Percentiles rank a stretch among this genome's conserved stretches.
These are phyloP conservation scores for Aureobasidium melanogenum DNA, from an alignment of 2,329 filamentous ascomycete genomes.

Conservation along the genomic window DNA sequence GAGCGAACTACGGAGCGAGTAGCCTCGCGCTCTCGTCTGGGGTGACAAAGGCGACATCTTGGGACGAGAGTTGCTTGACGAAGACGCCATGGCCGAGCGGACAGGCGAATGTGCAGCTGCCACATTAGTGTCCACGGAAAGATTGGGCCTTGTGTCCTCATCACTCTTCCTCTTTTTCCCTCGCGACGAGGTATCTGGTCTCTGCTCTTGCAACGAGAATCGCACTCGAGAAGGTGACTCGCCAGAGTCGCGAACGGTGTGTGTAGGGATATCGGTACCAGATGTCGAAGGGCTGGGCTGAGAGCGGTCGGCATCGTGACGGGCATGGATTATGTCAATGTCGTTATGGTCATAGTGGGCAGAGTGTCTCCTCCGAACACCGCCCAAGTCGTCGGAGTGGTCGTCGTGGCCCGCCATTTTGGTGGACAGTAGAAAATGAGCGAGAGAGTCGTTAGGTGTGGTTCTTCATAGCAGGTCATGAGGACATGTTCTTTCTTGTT, in stretches of 20 bases:
- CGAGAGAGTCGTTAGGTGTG: not conserved
- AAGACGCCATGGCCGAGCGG: constrained; percentile 18
- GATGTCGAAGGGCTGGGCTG: constrained; percentile 7
- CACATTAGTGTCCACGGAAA: constrained; percentile 27
- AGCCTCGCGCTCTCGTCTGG: constrained; percentile 31
- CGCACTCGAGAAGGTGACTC: constrained; percentile 18
- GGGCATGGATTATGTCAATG: not conserved
- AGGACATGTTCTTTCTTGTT: not conserved
- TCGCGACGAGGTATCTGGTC: constrained; percentile 8
- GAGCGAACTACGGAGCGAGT: constrained; percentile 37
- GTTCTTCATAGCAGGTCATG: constrained; percentile 8
- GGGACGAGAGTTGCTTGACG: constrained; percentile 17
- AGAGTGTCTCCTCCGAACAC: constrained; percentile 18
- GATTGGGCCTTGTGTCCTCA: constrained; percentile 24
- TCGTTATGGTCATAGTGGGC: constrained; percentile 14
- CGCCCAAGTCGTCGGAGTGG: constrained; percentile 12
- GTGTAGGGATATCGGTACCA: constrained; percentile 11
- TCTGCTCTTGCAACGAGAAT: constrained; percentile 21
- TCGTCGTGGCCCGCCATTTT: constrained; percentile 16
- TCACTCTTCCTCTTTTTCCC: constrained; percentile 23
- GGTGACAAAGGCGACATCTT: constrained; percentile 27
- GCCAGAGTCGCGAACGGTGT: not conserved
- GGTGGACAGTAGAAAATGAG: not conserved
- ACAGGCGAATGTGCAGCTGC: not conserved
- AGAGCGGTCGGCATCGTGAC: constrained; percentile 10